phyloP scores from a whole-genome alignment of 352 stramenopile species.

The Globisporangium rhizosaccharum region DNA sequence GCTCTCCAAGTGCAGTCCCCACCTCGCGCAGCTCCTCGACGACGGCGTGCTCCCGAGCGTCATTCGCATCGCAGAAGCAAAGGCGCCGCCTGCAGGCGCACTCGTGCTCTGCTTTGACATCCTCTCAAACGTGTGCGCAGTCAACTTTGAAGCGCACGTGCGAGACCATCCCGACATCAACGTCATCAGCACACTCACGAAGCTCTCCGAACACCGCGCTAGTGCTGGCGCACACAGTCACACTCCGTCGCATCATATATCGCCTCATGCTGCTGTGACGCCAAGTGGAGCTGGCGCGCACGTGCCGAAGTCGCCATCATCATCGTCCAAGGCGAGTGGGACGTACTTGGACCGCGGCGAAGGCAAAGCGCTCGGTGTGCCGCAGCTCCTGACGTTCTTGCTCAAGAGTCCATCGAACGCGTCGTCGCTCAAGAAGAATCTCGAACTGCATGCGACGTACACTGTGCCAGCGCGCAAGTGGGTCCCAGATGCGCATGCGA shows the following conservation, averaged over 20 bases:
- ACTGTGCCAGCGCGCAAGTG: constrained; percentile 58
- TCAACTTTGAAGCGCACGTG: constrained; percentile 48
- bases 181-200: constrained; percentile 63
- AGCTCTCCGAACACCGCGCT: constrained; percentile 30
- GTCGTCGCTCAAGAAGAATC: constrained; percentile 54
- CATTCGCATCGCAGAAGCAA: constrained; percentile 40
- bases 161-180: constrained; percentile 46
- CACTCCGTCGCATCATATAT: neutral
- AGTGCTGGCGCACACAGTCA: neutral
- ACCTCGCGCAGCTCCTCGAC: constrained; percentile 36
- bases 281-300: no score
- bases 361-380: constrained; percentile 17
- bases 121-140: constrained; percentile 59
- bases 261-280: no score
- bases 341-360: constrained; percentile 49
- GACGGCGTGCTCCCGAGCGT: constrained; percentile 52
- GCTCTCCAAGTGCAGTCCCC: constrained; percentile 39
- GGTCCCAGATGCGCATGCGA: constrained; percentile 30
- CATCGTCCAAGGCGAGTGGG: neutral
- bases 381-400: constrained; percentile 53
- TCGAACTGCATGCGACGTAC: constrained; percentile 62
- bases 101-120: constrained; percentile 64
- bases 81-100: constrained; percentile 19
- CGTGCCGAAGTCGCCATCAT: neutral
- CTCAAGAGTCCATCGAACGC: constrained; percentile 43